Evolutionary conservation across 768 basidiomycete species (phyloP), one percentile per base, ranked within the genome.

Genomic region (Termitomyces sp.): DNA sequence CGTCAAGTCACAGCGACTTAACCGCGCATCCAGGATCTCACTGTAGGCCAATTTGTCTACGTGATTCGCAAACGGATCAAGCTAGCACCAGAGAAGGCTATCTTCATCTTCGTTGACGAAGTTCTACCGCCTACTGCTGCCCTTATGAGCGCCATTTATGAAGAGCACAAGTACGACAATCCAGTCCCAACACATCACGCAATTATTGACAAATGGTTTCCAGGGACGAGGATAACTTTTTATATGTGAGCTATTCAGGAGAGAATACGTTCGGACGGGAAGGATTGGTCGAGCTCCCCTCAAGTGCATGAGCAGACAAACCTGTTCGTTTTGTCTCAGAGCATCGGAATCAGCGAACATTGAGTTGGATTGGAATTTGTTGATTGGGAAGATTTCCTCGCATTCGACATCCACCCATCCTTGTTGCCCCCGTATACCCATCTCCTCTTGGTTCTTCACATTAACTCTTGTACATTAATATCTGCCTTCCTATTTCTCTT

Each of bases 51-150:
- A 73, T 99, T 99, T 73, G 97, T 99, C 60, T 99, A 99, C 75
- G 97, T 99, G 38, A 99, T 99, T 73, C 89, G 97, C 71, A 99
- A 99, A 83, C 91, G 97, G 63, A 99, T 98, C 89, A 98, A 99
- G 87, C 86, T 99, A 60, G 92, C 95, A 29, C 96, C 97, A 37
- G 97, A 99, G 86, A 98, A 98, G 80, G 97, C 97, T 42, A 99
- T 99, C 79, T 99, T 98, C 81, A 98, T 99, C 77, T 99, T 98
- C 70, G 97, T 99, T 56, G 95, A 99, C 69, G 97, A 99, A 74
- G 95, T 98, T 57, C 83, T 99, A 34, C 97, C 97, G 48, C 97
- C 97, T 47, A 98, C 97, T 1, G 97, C 96, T 14, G 96, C 96
- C 3, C 80, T 98, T 53, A 99, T 99, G 97, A 95, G 93, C 70